Evolutionary conservation across 148 eudicot species (phyloP), one percentile per base, ranked within the genome.

Genomic region (Amaranthus hypochondriacus): DNA sequence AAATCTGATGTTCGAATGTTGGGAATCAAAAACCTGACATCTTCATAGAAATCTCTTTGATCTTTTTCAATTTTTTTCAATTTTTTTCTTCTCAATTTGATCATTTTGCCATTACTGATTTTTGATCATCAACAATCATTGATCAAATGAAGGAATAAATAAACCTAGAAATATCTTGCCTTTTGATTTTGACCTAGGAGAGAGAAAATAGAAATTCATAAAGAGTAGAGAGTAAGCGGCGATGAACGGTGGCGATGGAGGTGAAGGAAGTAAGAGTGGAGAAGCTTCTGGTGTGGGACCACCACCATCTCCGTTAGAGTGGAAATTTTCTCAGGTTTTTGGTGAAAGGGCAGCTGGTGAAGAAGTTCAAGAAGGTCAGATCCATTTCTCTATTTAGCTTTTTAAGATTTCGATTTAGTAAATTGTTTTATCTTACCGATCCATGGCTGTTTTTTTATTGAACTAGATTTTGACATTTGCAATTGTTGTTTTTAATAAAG

Each of bases 291-390:
- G 84, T 66, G 88, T 75, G 44, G 79, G 76, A 56, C 73, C 82
- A 14, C 83, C 91, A 57, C 87, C 89, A 8, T 69, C 82, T 73
- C 81, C 92, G 84, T 80, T 91, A 48, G 98, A 94, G 69, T 91
- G 97, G 97, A 88, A 85, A 80, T 94, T 92, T 76, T 90, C 97
- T 67, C 97, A 92, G 91, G 97, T 92, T 15, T 92, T 93, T 76
- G 97, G 97, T 3, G 97, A 93, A 70, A 83, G 98, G 11, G 83
- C 91, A 39, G 98, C 92, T 51, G 97, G 92, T 9, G 97, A 93
- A 76, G 96, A 93, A 82, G 98, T 93, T 15, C 98, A 93, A 62
- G 97, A 93, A 91, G 98, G 98, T 93, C 64, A 76, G 77, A 65
- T 69, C 54, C 63, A 9, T 4, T 57, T 48, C 9, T 75, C 43